Evolutionary conservation across 2,329 filamentous ascomycete species (phyloP), one percentile per base, ranked within the genome.

Genomic region (Trichoderma koningiopsis): DNA sequence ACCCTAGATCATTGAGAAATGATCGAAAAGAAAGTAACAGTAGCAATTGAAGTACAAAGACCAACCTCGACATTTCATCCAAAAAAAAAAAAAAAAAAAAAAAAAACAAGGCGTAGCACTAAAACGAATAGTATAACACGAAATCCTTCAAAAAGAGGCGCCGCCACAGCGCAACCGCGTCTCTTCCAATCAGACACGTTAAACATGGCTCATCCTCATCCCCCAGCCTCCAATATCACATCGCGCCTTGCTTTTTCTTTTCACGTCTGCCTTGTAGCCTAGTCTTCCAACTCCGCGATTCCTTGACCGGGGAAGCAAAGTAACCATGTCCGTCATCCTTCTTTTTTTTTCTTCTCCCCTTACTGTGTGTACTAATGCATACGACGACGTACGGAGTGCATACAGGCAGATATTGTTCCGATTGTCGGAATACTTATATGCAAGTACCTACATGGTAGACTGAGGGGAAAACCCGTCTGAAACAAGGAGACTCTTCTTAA

Each of bases 81-180:
- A 24, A 27, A 27, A 27, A 27, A 27, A 49, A 49, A 49, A 47
- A n/a, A n/a, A n/a, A n/a, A 49, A 24, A 27, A 27, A 27, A 27
- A 27, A 49, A 49, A 49, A 47, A n/a, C 47, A 49, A 49, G 47
- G 47, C 47, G 47, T 11, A 49, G 11, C n/a, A 24, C 47, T 24
- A 49, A 24, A 49, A 22, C 3, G 10, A 22, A 49, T 13, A 40
- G 37, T 19, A 43, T 22, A 49, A 49, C 47, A 24, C 47, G 58
- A n/a, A 43, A 61, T 61, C 58, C 59, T 16, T n/a, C 19, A 64
- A 64, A 64, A 64, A 55, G 61, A 64, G 61, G 61, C 61, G 61
- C 61, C 61, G 61, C 61, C 61, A 64, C 61, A 43, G 24, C 29
- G 24, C 49, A 37, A 29, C 40, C 31, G 33, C 49, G 29, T 33